These are phyloP conservation scores for Stemphylium beticola DNA, from an alignment of 2,329 filamentous ascomycete genomes.

Conservation along the genomic window DNA sequence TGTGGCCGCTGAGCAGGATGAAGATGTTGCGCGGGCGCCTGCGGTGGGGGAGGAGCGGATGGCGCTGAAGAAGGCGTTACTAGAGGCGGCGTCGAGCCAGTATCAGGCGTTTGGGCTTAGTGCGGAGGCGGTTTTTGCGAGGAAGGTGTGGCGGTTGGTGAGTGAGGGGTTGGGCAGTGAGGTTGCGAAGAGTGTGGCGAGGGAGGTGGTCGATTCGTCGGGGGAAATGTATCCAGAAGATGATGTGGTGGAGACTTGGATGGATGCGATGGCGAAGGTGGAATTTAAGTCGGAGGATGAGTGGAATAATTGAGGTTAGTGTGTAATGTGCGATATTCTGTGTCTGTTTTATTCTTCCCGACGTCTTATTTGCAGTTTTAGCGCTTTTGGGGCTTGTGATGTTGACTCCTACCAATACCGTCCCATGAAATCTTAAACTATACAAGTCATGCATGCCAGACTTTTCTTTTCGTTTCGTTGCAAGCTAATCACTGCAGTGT, in stretches of 20 bases:
- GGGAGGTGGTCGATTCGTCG: neutral
- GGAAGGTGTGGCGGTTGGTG: conserved; percentile 4
- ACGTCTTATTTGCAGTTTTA: too few relatives aligned
- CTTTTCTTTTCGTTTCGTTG: too few relatives aligned
- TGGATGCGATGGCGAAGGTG: too few relatives aligned
- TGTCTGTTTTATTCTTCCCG: too few relatives aligned
- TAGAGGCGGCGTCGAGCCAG: neutral
- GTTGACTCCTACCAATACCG: too few relatives aligned
- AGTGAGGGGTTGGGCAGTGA: neutral
- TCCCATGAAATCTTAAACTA: too few relatives aligned
- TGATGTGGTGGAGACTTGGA: neutral
- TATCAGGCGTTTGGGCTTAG: neutral
- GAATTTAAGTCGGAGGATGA: too few relatives aligned
- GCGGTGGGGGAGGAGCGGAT: too few relatives aligned
- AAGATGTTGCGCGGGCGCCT: neutral
- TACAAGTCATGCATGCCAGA: too few relatives aligned
- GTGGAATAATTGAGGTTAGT: too few relatives aligned
- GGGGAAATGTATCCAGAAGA: neutral
- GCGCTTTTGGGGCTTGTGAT: too few relatives aligned
- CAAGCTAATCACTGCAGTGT: conserved; percentile 8
- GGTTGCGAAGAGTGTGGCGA: neutral
- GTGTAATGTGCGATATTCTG: too few relatives aligned
- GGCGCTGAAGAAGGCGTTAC: neutral
- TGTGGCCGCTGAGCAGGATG: neutral
- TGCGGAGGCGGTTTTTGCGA: neutral